Conservation (phyloP, 176 grass and related monocot genomes). For the Neostapfia colusana region DNA sequence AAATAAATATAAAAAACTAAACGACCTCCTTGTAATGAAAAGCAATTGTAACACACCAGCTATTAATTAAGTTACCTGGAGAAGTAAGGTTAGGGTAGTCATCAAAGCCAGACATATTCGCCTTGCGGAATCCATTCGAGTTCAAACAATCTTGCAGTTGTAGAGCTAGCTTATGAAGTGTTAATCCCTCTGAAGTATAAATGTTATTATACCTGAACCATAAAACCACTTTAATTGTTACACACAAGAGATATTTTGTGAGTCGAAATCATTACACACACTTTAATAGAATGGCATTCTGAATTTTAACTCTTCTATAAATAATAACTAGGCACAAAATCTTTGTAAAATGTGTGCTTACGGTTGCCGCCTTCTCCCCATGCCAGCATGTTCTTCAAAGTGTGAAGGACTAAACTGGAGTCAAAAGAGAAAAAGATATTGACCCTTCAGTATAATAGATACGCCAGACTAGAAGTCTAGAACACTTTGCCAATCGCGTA, state of each 20-base stretch:
- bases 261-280: neutral
- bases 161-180: slow-evolving; percentile 71
- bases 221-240: slow-evolving; percentile 17
- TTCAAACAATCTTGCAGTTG: slow-evolving; percentile 47
- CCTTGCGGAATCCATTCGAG: slow-evolving; percentile 35
- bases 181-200: slow-evolving; percentile 70
- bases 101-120: slow-evolving; percentile 35
- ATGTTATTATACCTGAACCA: slow-evolving; percentile 69
- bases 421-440: slow-evolving; percentile 35
- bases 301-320: slow-evolving; percentile 24
- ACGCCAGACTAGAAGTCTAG: slow-evolving; percentile 14
- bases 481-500: slow-evolving; percentile 25
- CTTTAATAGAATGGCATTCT: neutral
- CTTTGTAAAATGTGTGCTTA: slow-evolving; percentile 44
- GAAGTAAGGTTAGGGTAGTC: slow-evolving; percentile 42
- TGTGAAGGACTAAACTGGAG: slow-evolving; percentile 73
- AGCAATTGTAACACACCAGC: neutral
- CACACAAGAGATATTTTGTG: slow-evolving; percentile 16
- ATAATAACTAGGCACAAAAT: slow-evolving; percentile 8
- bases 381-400: slow-evolving; percentile 82
- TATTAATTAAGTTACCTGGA: slow-evolving; percentile 49
- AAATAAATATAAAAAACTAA: slow-evolving; percentile 26
- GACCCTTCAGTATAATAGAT: slow-evolving; percentile 31
- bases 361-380: slow-evolving; percentile 66
- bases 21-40: slow-evolving; percentile 8